These are phyloP conservation scores for Scutellaria galericulata DNA, from an alignment of 257 asterid genomes.

Conservation along the genomic window DNA sequence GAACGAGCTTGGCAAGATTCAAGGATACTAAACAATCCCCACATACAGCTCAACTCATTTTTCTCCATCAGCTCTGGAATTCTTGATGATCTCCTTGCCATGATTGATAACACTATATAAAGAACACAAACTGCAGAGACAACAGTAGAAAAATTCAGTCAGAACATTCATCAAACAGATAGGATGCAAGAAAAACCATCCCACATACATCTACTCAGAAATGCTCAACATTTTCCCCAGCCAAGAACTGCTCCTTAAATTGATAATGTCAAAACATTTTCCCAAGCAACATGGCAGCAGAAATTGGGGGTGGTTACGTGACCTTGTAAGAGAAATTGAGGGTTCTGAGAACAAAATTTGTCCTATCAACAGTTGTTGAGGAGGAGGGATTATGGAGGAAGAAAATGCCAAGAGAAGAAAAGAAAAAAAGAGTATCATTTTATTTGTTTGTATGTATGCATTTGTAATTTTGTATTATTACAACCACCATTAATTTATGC, in stretches of 20 bases:
- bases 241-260: not conserved
- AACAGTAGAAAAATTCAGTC: constrained; percentile 14
- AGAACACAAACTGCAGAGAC: constrained; percentile 24
- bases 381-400: constrained; percentile 40
- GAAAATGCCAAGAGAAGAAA: constrained; percentile 40
- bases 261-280: not conserved
- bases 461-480: constrained; percentile 15
- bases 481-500: constrained; percentile 41
- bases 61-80: constrained; percentile 41
- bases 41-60: constrained; percentile 52
- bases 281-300: constrained; percentile 29
- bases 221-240: constrained; percentile 12
- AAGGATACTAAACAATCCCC: constrained; percentile 57
- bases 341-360: constrained; percentile 34
- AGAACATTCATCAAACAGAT: constrained; percentile 30
- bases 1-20: constrained; percentile 50
- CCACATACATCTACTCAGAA: constrained; percentile 3
- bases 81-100: constrained; percentile 57
- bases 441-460: constrained; percentile 37
- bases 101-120: constrained; percentile 24
- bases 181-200: constrained; percentile 18
- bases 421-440: constrained; percentile 29
- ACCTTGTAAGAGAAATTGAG: constrained; percentile 16
- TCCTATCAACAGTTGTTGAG: constrained; percentile 41
- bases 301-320: constrained; percentile 18